phyloP scores from a whole-genome alignment of 2,329 filamentous ascomycete genomes.

The Epichloe baconii region DNA sequence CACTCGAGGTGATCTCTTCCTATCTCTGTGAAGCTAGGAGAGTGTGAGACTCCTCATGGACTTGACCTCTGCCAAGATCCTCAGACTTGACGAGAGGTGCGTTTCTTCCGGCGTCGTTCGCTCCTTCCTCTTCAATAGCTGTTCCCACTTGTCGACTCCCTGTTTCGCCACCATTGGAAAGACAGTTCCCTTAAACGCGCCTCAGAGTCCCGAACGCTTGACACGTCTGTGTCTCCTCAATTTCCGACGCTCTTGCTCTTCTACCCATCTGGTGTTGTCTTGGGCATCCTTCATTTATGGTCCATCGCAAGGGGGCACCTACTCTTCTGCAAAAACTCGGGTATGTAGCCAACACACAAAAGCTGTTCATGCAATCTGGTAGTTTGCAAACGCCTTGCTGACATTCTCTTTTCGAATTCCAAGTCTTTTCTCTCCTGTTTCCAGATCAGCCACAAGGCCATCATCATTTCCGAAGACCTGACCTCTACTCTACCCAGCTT shows the following conservation, averaged over 20 bases:
- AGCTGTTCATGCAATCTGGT: background rate
- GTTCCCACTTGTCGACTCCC: background rate
- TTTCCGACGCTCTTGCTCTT: background rate
- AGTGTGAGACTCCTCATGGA: background rate
- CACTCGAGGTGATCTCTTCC: background rate
- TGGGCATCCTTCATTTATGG: background rate
- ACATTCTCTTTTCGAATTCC: slow-evolving; percentile 3
- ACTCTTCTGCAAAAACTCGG: slow-evolving; percentile 1
- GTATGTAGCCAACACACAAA: background rate
- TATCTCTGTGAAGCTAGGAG: background rate
- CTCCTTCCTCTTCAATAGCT: background rate
- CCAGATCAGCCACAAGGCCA: slow-evolving; percentile 5
- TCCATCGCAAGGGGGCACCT: background rate
- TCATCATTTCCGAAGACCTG: slow-evolving; percentile 6
- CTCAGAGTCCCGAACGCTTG: background rate
- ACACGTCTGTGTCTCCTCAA: background rate
- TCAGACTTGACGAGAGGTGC: background rate
- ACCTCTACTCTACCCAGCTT: slow-evolving; percentile 6
- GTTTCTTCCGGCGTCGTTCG: background rate
- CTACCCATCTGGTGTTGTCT: background rate
- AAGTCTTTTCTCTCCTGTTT: slow-evolving; percentile 2
- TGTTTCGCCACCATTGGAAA: background rate
- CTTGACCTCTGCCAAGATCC: background rate
- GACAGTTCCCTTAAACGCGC: background rate
- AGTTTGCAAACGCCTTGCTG: slow-evolving; percentile 1